phyloP scores from a whole-genome alignment of 2,329 filamentous ascomycete genomes.

The Epichloe sibirici region DNA sequence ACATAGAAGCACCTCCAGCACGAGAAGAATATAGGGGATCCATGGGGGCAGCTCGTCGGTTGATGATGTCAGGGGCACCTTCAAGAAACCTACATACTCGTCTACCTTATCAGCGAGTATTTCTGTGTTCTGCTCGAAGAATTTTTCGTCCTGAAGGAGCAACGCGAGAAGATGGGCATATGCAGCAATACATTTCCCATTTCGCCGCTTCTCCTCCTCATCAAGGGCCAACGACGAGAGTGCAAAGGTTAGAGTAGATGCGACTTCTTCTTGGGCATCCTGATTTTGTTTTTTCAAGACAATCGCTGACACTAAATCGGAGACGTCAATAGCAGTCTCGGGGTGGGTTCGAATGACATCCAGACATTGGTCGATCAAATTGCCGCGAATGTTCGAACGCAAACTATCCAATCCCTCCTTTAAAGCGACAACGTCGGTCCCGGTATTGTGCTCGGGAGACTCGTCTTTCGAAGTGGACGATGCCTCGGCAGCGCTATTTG shows the following conservation, averaged over 20 bases:
- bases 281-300: constrained; percentile 45
- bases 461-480: constrained; percentile 5
- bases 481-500: constrained; percentile 5
- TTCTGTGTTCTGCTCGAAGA: constrained; percentile 66
- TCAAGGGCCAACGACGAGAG: constrained; percentile 57
- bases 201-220: constrained; percentile 53
- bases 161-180: constrained; percentile 87
- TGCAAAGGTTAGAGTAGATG: constrained; percentile 70
- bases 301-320: constrained; percentile 71
- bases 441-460: constrained; percentile 8
- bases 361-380: constrained; percentile 78
- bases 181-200: constrained; percentile 57
- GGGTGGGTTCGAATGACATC: constrained; percentile 84
- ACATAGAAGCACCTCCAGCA: constrained; percentile 81
- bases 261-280: constrained; percentile 57
- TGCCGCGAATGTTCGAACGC: constrained; percentile 57
- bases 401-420: constrained; percentile 71
- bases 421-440: constrained; percentile 20
- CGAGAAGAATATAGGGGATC: constrained; percentile 81
- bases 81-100: constrained; percentile 68
- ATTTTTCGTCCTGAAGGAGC: constrained; percentile 68
- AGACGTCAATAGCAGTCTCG: constrained; percentile 78
- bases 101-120: constrained; percentile 66
- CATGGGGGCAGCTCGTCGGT: constrained; percentile 76
- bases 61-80: constrained; percentile 52